Base-by-base conservation (phyloP, 2,329 filamentous ascomycete species). In the Pyrenochaeta sp. region DNA sequence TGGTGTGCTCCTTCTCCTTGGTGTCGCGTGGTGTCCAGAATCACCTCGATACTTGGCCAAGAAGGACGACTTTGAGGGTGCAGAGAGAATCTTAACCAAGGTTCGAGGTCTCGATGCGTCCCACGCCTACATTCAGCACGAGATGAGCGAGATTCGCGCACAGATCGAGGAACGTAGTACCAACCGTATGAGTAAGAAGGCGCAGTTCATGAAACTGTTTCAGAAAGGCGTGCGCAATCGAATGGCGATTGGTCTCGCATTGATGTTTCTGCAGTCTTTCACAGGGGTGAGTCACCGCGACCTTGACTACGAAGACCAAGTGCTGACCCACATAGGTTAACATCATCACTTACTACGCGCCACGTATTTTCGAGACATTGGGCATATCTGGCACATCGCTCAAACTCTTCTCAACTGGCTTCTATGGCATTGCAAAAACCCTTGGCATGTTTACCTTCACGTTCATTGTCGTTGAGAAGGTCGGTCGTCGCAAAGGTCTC, bases 351-450 rank as follows among this genome's bases (percentile, higher is more conserved):
- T 77, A 77, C 56, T 78, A 78, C 27, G 72, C 74, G 1, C 75
- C 75, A 0, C 62, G 73, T 2, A 78, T 78, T 37, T 78, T 78
- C 19, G 75, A 78, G 25, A 77, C 75, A 0, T 74, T 85, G 0
- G 83, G 83, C 0, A 81, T 85, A 27, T 77, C 74, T 2, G 77
- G 77, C 1, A 78, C 74, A 1, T 75, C 75, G 5, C 72, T 74
- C 27, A 77, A 76, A 54, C 72, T 80, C 6, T 77, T 85, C 28
- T 82, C 82, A 5, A 85, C 83, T 0, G 83, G 83, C 2, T 81
- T 85, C 54, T 85, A 84, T 59, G 83, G 83, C 2, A 76, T 79
- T 28, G 64, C 68, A 10, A 73, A 74, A 39, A 75, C 73, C 0
- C 75, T 78, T 43, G 78, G 76, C 30, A 79, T 78, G 73, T 71